Evolutionary conservation across 1,284 basidiomycete genomes (phyloP).

Genomic region (Cryptococcus wingfieldii): DNA sequence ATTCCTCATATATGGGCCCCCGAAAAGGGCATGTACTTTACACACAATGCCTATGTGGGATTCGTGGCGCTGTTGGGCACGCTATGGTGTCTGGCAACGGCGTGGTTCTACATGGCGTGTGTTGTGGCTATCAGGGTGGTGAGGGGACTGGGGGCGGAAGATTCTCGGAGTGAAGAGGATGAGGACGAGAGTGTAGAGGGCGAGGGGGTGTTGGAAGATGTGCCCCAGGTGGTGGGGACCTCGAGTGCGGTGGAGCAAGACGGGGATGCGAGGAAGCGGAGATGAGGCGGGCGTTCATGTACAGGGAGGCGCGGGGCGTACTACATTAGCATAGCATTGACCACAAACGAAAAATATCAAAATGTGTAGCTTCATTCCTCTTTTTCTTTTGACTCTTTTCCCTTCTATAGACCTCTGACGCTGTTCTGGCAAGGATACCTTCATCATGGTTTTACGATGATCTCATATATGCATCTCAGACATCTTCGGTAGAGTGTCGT

Average conservation of each 20-base stretch:
- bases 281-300: background rate
- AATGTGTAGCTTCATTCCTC: no score
- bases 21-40: slow-evolving; percentile 59
- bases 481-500: no score
- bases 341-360: no score
- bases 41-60: slow-evolving; percentile 49
- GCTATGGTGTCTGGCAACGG: slow-evolving; percentile 62
- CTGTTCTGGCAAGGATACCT: no score
- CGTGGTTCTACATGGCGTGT: slow-evolving; percentile 84
- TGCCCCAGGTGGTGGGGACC: slow-evolving; percentile 8
- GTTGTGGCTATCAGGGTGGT: slow-evolving; percentile 76
- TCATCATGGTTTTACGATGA: background rate
- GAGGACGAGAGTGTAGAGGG: slow-evolving; percentile 16
- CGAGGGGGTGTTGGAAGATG: slow-evolving; percentile 6
- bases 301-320: no score
- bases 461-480: background rate
- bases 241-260: background rate
- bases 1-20: slow-evolving; percentile 61
- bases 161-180: slow-evolving; percentile 73
- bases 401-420: no score
- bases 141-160: slow-evolving; percentile 71
- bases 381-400: no score
- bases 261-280: slow-evolving; percentile 6
- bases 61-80: slow-evolving; percentile 60
- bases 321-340: no score